A percentile compares a stretch with the other conserved stretches of the same genome.
Conservation (phyloP, 192 early-diverging fungal species). For the Mortierella antarctica region DNA sequence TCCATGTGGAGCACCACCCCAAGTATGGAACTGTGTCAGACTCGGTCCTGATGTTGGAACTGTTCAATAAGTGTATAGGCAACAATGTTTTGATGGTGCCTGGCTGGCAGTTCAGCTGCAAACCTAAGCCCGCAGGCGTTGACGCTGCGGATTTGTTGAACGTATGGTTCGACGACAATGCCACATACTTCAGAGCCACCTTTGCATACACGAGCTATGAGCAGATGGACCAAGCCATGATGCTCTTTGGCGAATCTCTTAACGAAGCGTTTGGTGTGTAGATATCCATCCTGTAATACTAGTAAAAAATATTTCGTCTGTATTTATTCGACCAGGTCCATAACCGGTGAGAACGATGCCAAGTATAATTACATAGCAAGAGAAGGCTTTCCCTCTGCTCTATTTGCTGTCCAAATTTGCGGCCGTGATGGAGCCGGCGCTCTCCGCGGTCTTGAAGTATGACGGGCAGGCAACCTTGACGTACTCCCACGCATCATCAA, state of each 20-base stretch:
- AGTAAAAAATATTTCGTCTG: too few species aligned
- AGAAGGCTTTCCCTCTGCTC: too few species aligned
- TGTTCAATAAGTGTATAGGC: slow-evolving; percentile 65
- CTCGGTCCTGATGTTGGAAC: slow-evolving; percentile 52
- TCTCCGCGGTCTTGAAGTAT: slow-evolving; percentile 44
- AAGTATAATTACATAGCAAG: too few species aligned
- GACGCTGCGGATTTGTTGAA: slow-evolving; percentile 24
- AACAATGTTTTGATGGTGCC: slow-evolving; percentile 73
- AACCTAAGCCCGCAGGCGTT: slow-evolving; percentile 42
- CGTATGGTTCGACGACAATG: slow-evolving; percentile 52
- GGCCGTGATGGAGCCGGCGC: too few species aligned
- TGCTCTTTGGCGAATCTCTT: slow-evolving; percentile 56
- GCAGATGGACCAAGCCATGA: slow-evolving; percentile 64
- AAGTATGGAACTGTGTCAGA: slow-evolving; percentile 52
- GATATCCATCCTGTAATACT: too few species aligned
- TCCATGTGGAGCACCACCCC: slow-evolving; percentile 52
- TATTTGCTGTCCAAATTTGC: too few species aligned
- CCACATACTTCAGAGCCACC: slow-evolving; percentile 69
- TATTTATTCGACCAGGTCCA: too few species aligned
- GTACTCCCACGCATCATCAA: slow-evolving; percentile 69
- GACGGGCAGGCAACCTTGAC: slow-evolving; percentile 49
- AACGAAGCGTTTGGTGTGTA: slow-evolving; percentile 17
- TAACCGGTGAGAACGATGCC: too few species aligned
- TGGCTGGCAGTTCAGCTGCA: slow-evolving; percentile 66
- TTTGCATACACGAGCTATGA: slow-evolving; percentile 68